These are phyloP conservation scores for Pythium aristosporum DNA, from an alignment of 352 stramenopile species.

Conservation along the genomic window DNA sequence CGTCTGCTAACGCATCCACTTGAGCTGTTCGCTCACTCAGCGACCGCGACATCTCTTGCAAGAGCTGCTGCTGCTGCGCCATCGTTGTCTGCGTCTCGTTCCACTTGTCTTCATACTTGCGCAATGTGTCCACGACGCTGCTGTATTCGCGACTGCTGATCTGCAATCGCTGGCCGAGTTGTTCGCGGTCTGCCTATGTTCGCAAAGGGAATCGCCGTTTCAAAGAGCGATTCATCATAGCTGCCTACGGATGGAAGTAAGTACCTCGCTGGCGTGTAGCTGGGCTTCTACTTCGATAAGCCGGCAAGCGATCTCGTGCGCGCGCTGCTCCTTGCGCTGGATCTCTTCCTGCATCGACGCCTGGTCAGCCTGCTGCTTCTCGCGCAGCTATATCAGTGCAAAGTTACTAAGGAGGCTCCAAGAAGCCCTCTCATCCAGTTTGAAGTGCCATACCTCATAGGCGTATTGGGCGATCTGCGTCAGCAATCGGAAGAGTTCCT, in stretches of 20 bases:
- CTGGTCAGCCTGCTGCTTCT: slow-evolving; percentile 11
- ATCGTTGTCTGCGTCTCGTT: slow-evolving; percentile 31
- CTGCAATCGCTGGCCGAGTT: slow-evolving; percentile 11
- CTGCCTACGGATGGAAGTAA: background rate
- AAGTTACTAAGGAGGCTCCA: background rate
- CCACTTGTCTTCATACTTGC: slow-evolving; percentile 46
- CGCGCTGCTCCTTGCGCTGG: slow-evolving; percentile 11
- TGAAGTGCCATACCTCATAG: slow-evolving; percentile 32
- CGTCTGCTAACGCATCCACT: background rate
- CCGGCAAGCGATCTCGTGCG: slow-evolving; percentile 3
- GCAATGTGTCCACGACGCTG: slow-evolving; percentile 22
- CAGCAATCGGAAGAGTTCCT: slow-evolving; percentile 51
- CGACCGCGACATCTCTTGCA: slow-evolving; percentile 36
- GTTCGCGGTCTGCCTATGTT: slow-evolving; percentile 5
- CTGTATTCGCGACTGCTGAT: slow-evolving; percentile 5
- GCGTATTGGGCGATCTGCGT: slow-evolving; percentile 41
- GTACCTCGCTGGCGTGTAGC: slow-evolving; percentile 3
- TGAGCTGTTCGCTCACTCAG: slow-evolving; percentile 18
- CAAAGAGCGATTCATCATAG: background rate
- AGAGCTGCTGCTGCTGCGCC: slow-evolving; percentile 38
- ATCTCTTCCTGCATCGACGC: background rate
- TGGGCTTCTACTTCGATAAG: slow-evolving; percentile 7
- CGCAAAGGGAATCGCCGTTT: background rate
- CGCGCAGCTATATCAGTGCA: slow-evolving; percentile 5
- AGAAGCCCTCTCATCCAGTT: background rate